Percentiles rank a stretch among this genome's conserved stretches.
phyloP scores from a whole-genome alignment of 352 stramenopile genomes.

The Phytopythium boreale region DNA sequence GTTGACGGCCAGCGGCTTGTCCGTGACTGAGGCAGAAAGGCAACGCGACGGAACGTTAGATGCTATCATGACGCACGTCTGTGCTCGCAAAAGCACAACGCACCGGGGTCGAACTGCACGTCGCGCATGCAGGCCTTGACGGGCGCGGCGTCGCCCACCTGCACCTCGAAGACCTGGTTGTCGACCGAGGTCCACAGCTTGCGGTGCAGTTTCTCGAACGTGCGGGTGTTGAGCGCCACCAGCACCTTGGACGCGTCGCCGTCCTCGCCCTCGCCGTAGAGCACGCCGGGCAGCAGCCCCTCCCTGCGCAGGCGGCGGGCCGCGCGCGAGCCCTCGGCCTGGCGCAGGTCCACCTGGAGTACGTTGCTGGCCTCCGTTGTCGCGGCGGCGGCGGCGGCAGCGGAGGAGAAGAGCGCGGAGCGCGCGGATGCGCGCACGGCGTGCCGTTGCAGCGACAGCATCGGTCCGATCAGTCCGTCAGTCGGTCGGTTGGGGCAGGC shows the following conservation, averaged over 20 bases:
- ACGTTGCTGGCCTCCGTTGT: slow-evolving; percentile 18
- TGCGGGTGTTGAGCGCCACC: slow-evolving; percentile 64
- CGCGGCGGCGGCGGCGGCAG: slow-evolving; percentile 20
- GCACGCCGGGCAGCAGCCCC: slow-evolving; percentile 72
- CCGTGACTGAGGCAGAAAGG: slow-evolving; percentile 52
- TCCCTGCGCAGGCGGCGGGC: slow-evolving; percentile 80
- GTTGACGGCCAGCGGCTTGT: slow-evolving; percentile 84
- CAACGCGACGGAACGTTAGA: background rate
- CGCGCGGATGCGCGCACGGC: slow-evolving; percentile 32
- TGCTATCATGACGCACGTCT: too few species aligned
- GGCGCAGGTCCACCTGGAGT: slow-evolving; percentile 60
- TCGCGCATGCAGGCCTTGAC: slow-evolving; percentile 88
- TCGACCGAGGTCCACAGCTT: slow-evolving; percentile 86
- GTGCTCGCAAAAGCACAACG: slow-evolving; percentile 5
- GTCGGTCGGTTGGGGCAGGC: background rate
- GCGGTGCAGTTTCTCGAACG: slow-evolving; percentile 81
- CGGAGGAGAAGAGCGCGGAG: slow-evolving; percentile 47
- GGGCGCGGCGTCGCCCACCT: slow-evolving; percentile 53
- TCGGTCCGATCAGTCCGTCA: slow-evolving; percentile 11
- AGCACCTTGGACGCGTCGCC: slow-evolving; percentile 71
- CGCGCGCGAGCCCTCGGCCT: slow-evolving; percentile 68
- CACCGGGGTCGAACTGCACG: slow-evolving; percentile 77
- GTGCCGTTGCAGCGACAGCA: slow-evolving; percentile 53
- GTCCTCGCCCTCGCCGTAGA: slow-evolving; percentile 79
- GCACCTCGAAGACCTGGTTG: slow-evolving; percentile 86